Base-by-base conservation (phyloP, 2,329 filamentous ascomycete species). In the Aureobasidium sp. region DNA sequence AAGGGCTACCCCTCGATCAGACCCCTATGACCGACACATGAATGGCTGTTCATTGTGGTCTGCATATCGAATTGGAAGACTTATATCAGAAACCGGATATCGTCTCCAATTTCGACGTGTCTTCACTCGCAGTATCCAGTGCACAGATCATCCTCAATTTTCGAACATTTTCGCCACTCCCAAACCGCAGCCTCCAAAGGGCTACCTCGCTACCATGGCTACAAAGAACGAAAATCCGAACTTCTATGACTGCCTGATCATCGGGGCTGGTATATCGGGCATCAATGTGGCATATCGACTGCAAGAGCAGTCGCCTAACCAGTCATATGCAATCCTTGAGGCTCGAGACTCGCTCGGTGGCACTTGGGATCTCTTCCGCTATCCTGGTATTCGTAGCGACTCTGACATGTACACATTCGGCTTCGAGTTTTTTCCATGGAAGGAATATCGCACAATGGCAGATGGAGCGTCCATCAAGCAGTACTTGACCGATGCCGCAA, bases 341-440 rank as follows among this genome's bases (percentile, higher is more conserved):
- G 80, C 79, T 1, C 84, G 89, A 37, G 77, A 80, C 55, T 76
- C 78, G 29, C 78, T 92, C 6, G 89, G 89, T 1, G 89, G 90
- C 1, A 93, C 89, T 0, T 92, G 89, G 89, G 85, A 88, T 68
- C 75, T 91, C 2, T 93, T 91, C 76, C 83, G 80, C 44, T 93
- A 91, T 67, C 65, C 65, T 29, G 87, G 89, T 8, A 87, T 90
- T 65, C 76, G 78, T 15, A 79, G 77, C 20, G 78, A 80, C 64
- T 78, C 76, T 0, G 79, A 81, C 65, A 70, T 81, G 48, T 75
- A 79, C 68, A 80, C 79, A 5, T 79, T 80, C 62, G 79, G 79
- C 20, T 91, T 91, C 67, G 74, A 82, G 1, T 92, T 88, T 84
- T 80, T 84, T 46, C 86, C 87, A 0, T 92, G 88, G 88, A 75